Evolutionary conservation across 2,329 filamentous ascomycete genomes (phyloP), one percentile per base, ranked within the genome.

Genomic region (Aspergillus latus): DNA sequence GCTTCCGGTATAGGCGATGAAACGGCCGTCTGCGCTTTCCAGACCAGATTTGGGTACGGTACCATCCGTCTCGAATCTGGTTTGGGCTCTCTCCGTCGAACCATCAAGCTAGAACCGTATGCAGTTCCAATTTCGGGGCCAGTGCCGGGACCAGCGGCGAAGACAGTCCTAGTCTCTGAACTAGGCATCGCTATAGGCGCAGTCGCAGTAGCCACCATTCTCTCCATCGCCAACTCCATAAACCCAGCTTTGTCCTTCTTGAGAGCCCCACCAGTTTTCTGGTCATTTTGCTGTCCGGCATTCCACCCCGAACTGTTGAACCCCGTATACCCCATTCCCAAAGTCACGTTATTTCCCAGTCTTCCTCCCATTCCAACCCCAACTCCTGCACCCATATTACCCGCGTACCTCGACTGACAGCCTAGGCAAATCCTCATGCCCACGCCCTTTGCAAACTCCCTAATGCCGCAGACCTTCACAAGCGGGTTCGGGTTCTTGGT

Each of bases 401-500:
- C 32, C 32, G 32, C 9, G n/a, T 39, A 15, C 13, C 2, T 15
- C 36, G 36, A 39, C 30, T 47, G 45, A 32, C 48, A 51, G 9
- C 1, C 37, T 1, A 4, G 4, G 28, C 54, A 56, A 13, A 47
- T 29, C 6, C 55, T 32, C 26, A 44, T 16, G n/a, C 55, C 55
- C 4, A 57, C 55, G 7, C 55, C 55, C 34, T 52, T 49, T 4
- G 49, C 43, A 30, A 57, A 47, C 50, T 49, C 15, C 30, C 21
- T 34, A 15, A 13, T 30, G 2, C 5, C 11, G 40, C 58, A 59
- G 48, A 34, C 52, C 7, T 48, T 30, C 43, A 66, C 43, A 11
- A 65, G 40, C 13, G 59, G 59, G 28, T 58, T 52, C 2, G 57
- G 54, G 39, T 59, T 62, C 21, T 37, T n/a, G 16, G 56, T 50